Percentiles rank a stretch among this genome's conserved stretches.
Conservation (phyloP, 2,329 filamentous ascomycete genomes). For the Ascochyta viciae-villosae region DNA sequence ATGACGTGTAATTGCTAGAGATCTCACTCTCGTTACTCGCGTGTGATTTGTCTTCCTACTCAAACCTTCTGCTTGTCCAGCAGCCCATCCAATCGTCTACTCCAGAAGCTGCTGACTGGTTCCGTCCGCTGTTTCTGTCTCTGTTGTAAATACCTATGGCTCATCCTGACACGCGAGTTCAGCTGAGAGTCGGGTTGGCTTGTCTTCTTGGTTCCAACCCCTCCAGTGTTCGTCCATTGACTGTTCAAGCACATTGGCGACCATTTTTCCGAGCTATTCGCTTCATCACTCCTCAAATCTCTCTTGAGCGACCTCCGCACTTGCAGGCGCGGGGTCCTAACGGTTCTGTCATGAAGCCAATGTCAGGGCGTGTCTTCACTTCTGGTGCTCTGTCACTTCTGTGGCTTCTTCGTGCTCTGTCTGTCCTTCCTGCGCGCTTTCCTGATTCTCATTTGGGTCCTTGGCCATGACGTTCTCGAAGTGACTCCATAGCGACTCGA, state of each 20-base stretch:
- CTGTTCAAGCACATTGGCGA: neutral
- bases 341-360: neutral
- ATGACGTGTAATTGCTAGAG: neutral
- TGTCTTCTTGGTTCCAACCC: neutral
- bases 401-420: constrained; percentile 33
- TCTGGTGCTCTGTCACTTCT: constrained; percentile 29
- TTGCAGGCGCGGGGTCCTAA: neutral
- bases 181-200: neutral
- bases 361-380: constrained; percentile 12
- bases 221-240: neutral
- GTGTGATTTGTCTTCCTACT: neutral
- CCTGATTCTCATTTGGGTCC: constrained; percentile 55
- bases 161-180: neutral
- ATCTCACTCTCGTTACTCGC: neutral
- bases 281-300: neutral
- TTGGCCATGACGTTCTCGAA: constrained; percentile 96
- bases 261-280: too few species aligned
- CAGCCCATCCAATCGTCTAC: neutral
- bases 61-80: neutral
- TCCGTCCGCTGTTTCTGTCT: neutral
- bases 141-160: neutral
- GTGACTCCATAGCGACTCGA: constrained; percentile 95
- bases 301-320: neutral
- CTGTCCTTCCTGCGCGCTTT: constrained; percentile 30
- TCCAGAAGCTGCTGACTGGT: neutral